A percentile compares a stretch with the other conserved stretches of the same genome.
Conservation (phyloP, 1,139 yeast species). For the Sugiyamaella novakii region DNA sequence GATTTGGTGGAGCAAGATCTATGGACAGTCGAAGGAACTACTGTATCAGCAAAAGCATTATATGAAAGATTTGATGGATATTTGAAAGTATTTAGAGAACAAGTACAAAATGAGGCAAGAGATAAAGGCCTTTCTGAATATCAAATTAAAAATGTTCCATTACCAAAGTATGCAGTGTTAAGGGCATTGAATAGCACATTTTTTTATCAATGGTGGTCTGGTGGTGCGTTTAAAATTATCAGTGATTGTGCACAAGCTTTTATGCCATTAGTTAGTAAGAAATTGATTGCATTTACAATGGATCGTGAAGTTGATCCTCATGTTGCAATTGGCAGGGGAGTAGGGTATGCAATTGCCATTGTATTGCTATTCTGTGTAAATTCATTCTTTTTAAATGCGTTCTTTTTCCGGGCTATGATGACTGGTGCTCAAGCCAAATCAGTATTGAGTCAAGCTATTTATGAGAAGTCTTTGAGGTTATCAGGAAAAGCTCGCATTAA, state of each 20-base stretch:
- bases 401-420: constrained; percentile 59
- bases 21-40: constrained; percentile 54
- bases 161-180: constrained; percentile 49
- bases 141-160: constrained; percentile 32
- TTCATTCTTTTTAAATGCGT: constrained; percentile 62
- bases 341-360: constrained; percentile 64
- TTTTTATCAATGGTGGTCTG: constrained; percentile 51
- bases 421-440: constrained; percentile 73
- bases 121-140: constrained; percentile 31
- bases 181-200: constrained; percentile 59
- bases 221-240: constrained; percentile 48
- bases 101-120: constrained; percentile 38
- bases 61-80: constrained; percentile 46
- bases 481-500: constrained; percentile 60
- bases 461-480: constrained; percentile 65
- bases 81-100: constrained; percentile 45
- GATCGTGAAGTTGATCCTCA: constrained; percentile 26
- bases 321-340: constrained; percentile 49
- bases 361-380: constrained; percentile 50
- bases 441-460: constrained; percentile 63
- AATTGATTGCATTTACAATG: constrained; percentile 53
- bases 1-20: constrained; percentile 67
- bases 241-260: constrained; percentile 57
- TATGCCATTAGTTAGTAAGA: constrained; percentile 53
- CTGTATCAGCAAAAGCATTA: constrained; percentile 52